Percentiles rank a stretch among this genome's conserved stretches.
Conservation (phyloP, 2,329 filamentous ascomycete species). For the Epichloe elymi region DNA sequence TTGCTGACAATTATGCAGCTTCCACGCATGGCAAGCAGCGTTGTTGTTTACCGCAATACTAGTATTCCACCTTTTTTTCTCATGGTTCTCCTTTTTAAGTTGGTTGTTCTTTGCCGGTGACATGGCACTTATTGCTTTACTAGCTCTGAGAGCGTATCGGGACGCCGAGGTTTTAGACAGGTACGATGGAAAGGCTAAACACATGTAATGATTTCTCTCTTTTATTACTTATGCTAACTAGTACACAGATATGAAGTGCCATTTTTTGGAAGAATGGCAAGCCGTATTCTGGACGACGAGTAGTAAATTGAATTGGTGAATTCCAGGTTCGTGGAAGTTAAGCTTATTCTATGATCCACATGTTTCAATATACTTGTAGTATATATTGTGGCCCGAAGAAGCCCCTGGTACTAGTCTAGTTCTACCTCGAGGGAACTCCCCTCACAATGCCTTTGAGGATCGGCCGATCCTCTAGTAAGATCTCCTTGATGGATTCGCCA, state of each 20-base stretch:
- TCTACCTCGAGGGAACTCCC: slow-evolving; percentile 37
- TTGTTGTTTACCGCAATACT: slow-evolving; percentile 65
- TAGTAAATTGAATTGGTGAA: slow-evolving; percentile 8
- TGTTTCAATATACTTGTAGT: not conserved
- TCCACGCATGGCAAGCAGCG: slow-evolving; percentile 92
- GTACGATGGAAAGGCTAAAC: slow-evolving; percentile 22
- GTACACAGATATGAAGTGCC: slow-evolving; percentile 64
- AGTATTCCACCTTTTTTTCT: slow-evolving; percentile 72
- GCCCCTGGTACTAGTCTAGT: not conserved
- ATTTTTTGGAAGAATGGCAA: slow-evolving; percentile 73
- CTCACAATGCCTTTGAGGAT: slow-evolving; percentile 33
- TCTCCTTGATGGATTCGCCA: slow-evolving; percentile 30
- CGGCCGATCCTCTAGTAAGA: slow-evolving; percentile 36
- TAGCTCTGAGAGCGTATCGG: slow-evolving; percentile 68
- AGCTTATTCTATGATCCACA: not conserved
- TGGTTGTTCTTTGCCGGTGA: slow-evolving; percentile 74
- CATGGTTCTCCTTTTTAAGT: slow-evolving; percentile 70
- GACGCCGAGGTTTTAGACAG: slow-evolving; percentile 60
- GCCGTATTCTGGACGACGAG: slow-evolving; percentile 83
- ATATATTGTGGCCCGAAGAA: not conserved
- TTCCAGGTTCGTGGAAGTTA: not conserved
- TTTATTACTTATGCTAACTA: not conserved
- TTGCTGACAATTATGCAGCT: slow-evolving; percentile 37
- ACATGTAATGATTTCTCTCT: not conserved
- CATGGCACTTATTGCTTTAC: slow-evolving; percentile 58